phyloP scores from a whole-genome alignment of 2,329 filamentous ascomycete species.

The Pezicula carpinea region DNA sequence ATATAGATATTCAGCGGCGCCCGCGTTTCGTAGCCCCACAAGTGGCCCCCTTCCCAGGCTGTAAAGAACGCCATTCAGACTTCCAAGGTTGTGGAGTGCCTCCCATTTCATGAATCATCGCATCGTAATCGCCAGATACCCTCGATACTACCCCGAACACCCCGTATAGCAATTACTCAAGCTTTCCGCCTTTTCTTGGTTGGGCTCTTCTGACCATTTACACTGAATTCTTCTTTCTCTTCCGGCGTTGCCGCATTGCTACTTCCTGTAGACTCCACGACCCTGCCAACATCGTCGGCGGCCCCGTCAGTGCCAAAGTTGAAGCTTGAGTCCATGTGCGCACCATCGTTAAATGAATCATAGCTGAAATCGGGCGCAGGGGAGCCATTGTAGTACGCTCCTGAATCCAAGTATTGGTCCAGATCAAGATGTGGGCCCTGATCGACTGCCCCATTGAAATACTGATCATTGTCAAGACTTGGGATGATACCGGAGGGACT shows the following conservation, averaged over 20 bases:
- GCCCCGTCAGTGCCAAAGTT: conserved; percentile 25
- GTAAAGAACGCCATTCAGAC: background rate
- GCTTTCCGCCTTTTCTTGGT: conserved; percentile 1
- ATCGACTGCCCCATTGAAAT: conserved; percentile 31
- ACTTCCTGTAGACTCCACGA: conserved; percentile 15
- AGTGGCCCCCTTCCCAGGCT: too few relatives aligned
- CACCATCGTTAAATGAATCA: conserved; percentile 1
- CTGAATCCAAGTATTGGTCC: conserved; percentile 43
- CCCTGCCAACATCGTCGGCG: conserved; percentile 11
- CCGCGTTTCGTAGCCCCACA: too few relatives aligned
- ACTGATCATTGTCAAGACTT: conserved; percentile 47
- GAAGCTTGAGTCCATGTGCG: conserved; percentile 15
- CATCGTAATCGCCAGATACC: background rate
- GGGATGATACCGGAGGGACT: conserved; percentile 77
- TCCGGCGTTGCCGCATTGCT: conserved; percentile 20
- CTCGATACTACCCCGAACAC: background rate
- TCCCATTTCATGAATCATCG: background rate
- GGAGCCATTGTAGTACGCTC: conserved; percentile 33
- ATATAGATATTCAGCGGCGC: too few relatives aligned
- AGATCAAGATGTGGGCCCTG: conserved; percentile 39
- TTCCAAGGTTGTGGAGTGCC: background rate
- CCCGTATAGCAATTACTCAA: background rate
- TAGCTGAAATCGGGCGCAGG: conserved; percentile 11
- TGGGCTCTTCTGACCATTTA: conserved; percentile 1
- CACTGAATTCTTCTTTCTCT: conserved; percentile 9